A percentile compares a stretch with the other conserved stretches of the same genome.
Evolutionary conservation across 495 filamentous ascomycete species (phyloP).

Genomic region (Haplographium delicatum): DNA sequence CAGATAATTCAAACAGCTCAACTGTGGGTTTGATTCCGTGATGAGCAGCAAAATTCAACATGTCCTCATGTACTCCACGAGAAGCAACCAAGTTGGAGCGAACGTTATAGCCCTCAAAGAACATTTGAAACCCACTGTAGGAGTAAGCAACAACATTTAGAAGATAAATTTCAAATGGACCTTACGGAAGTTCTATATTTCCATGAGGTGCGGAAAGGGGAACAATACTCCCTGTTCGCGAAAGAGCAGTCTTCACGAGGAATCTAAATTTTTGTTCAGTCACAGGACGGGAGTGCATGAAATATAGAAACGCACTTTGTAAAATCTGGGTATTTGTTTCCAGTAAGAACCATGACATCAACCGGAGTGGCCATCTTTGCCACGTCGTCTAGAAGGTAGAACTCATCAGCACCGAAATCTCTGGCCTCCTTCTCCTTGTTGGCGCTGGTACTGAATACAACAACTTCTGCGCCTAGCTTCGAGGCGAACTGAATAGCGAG

Average conservation of each 20-base stretch:
- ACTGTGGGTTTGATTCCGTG: conserved; percentile 14
- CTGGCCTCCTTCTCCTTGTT: conserved; percentile 51
- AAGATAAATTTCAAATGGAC: not conserved
- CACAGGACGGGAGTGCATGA: not conserved
- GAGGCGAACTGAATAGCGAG: conserved; percentile 56
- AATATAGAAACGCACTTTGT: conserved; percentile 16
- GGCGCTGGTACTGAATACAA: conserved; percentile 51
- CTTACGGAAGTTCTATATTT: conserved; percentile 28
- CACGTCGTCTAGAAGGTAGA: conserved; percentile 22
- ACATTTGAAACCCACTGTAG: conserved; percentile 19
- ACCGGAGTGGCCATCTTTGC: conserved; percentile 19
- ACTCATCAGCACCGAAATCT: conserved; percentile 45
- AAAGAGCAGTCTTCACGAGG: conserved; percentile 25
- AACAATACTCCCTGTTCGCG: conserved; percentile 26
- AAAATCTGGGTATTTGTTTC: conserved; percentile 34
- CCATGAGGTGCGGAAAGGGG: conserved; percentile 25
- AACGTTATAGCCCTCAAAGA: conserved; percentile 31
- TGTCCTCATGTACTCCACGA: conserved; percentile 14
- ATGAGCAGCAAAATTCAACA: conserved; percentile 17
- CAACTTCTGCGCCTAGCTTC: conserved; percentile 55
- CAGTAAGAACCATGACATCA: conserved; percentile 32
- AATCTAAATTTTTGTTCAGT: conserved; percentile 7
- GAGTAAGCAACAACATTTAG: not conserved
- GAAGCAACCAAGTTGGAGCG: conserved; percentile 29
- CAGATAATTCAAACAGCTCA: conserved; percentile 15